phyloP scores from a whole-genome alignment of 176 grass and related monocot species.

The Olyra latifolia region DNA sequence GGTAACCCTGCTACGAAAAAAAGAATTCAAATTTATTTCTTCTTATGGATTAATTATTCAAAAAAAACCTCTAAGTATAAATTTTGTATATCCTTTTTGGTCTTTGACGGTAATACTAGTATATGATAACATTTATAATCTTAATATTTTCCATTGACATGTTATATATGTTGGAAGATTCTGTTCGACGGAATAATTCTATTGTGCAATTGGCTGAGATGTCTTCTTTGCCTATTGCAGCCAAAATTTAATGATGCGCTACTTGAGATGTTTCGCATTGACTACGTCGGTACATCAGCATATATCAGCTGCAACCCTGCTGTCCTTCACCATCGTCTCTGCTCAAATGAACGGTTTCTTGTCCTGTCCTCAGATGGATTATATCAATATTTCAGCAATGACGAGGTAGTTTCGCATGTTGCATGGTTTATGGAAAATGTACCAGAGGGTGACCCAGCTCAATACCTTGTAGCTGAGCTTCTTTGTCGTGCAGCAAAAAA shows the following conservation, averaged over 20 bases:
- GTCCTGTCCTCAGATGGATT: conserved; percentile 87
- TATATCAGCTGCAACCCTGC: conserved; percentile 84
- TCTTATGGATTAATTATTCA: background rate
- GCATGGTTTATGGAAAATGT: conserved; percentile 93
- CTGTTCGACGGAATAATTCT: background rate
- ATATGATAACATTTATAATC: conserved; percentile 1
- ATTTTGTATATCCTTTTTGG: background rate
- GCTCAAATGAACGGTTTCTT: conserved; percentile 69
- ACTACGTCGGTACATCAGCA: conserved; percentile 67
- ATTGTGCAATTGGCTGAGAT: background rate
- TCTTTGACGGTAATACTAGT: background rate
- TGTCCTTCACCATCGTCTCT: conserved; percentile 75
- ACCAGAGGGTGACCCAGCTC: conserved; percentile 90
- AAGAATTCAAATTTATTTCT: background rate
- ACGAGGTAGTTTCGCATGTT: conserved; percentile 88
- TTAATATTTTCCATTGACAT: background rate
- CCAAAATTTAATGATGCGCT: conserved; percentile 73
- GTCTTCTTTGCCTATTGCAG: conserved; percentile 42
- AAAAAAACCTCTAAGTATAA: background rate
- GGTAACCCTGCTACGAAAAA: background rate
- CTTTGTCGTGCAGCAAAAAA: conserved; percentile 91
- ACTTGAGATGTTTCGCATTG: conserved; percentile 79
- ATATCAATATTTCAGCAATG: conserved; percentile 93
- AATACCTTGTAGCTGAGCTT: conserved; percentile 86
- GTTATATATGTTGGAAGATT: background rate